phyloP scores from a whole-genome alignment of 345 rosid genomes.

The Hibiscus tridactylites region DNA sequence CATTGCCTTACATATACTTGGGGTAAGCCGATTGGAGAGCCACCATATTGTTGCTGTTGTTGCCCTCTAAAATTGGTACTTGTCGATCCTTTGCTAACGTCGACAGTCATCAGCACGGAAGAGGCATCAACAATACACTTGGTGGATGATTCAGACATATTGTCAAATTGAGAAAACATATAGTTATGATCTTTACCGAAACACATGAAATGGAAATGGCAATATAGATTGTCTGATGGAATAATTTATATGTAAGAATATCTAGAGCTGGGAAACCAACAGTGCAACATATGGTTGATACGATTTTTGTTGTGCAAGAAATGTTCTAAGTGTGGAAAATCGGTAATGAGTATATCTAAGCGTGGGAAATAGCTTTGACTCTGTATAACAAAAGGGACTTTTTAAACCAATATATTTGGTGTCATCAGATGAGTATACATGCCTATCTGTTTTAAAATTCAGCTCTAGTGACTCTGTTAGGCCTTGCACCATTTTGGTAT shows the following conservation, averaged over 20 bases:
- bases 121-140: conserved; percentile 18
- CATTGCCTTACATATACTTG: conserved; percentile 19
- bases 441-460: conserved; percentile 95
- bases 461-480: conserved; percentile 84
- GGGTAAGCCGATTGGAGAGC: conserved; percentile 32
- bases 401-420: conserved; percentile 76
- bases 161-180: conserved; percentile 29
- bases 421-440: conserved; percentile 74
- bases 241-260: conserved; percentile 21
- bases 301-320: conserved; percentile 40
- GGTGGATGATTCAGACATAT: conserved; percentile 20
- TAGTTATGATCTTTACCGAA: conserved; percentile 24
- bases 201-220: conserved; percentile 18
- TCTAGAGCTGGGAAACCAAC: conserved; percentile 25
- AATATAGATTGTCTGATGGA: conserved; percentile 15
- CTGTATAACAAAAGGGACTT: conserved; percentile 88
- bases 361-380: conserved; percentile 58
- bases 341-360: conserved; percentile 38
- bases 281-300: conserved; percentile 14
- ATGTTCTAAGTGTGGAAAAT: conserved; percentile 11
- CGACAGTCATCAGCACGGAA: conserved; percentile 20
- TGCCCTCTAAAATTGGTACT: conserved; percentile 25
- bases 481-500: conserved; percentile 80
- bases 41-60: conserved; percentile 24
- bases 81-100: conserved; percentile 12